Evolutionary conservation across 2,329 filamentous ascomycete genomes (phyloP).

Genomic region (Kalmusia sp.): DNA sequence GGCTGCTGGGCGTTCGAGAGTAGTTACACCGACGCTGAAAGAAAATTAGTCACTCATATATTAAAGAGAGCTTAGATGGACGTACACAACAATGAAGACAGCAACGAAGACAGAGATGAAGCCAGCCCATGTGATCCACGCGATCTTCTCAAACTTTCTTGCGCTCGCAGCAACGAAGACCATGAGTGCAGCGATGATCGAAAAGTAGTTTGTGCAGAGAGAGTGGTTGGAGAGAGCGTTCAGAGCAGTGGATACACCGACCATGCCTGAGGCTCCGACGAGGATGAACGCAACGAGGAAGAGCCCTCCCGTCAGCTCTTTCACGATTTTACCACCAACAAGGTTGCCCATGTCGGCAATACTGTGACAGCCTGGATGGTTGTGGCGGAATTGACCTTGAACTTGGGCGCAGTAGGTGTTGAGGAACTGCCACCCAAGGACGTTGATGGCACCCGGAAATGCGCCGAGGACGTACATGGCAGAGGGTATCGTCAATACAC

Average conservation of each 20-base stretch:
- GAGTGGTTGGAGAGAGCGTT: slow-evolving; percentile 67
- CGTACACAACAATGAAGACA: slow-evolving; percentile 61
- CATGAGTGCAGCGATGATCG: slow-evolving; percentile 61
- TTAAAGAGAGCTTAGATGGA: neutral
- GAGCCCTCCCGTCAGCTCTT: slow-evolving; percentile 61
- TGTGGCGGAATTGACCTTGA: slow-evolving; percentile 60
- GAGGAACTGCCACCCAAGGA: slow-evolving; percentile 56
- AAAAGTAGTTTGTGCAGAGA: slow-evolving; percentile 67
- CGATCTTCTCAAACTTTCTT: slow-evolving; percentile 67
- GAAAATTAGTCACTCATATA: slow-evolving; percentile 3
- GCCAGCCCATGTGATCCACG: slow-evolving; percentile 68
- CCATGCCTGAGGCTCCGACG: slow-evolving; percentile 63
- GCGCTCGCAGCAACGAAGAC: slow-evolving; percentile 55
- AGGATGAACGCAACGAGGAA: slow-evolving; percentile 67
- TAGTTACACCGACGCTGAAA: slow-evolving; percentile 61
- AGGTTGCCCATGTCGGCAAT: slow-evolving; percentile 66
- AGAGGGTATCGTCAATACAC: slow-evolving; percentile 58
- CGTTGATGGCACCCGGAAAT: slow-evolving; percentile 55
- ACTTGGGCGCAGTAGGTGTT: slow-evolving; percentile 60
- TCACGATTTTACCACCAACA: slow-evolving; percentile 60
- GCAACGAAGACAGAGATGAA: slow-evolving; percentile 66
- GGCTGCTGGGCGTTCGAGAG: slow-evolving; percentile 63
- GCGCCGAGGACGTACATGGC: slow-evolving; percentile 58
- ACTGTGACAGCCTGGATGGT: slow-evolving; percentile 59
- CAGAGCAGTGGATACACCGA: slow-evolving; percentile 65